A percentile compares a stretch with the other conserved stretches of the same genome.
Conservation (phyloP, 129 eudicot genomes). For the Daucus carota region DH1_v3.0 NC_030382.2:48405501-48406000, state of each 20-base stretch:
- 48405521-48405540: not conserved
- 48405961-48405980: constrained; percentile 98
- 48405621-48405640: constrained; percentile 90
- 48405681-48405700: constrained; percentile 95
- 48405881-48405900: constrained; percentile 94
- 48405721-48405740: not conserved
- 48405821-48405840: constrained; percentile 95
- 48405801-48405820: constrained; percentile 59
- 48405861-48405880: constrained; percentile 90
- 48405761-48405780: not conserved
- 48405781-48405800: not conserved
- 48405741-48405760: constrained; percentile 1
- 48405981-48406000: constrained; percentile 93
- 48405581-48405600: not conserved
- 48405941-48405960: constrained; percentile 96
- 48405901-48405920: constrained; percentile 98
- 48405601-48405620: not conserved
- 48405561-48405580: not conserved
- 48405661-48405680: constrained; percentile 81
- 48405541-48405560: not conserved
- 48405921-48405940: constrained; percentile 96
- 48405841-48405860: constrained; percentile 90
- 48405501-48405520: not conserved
- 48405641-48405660: constrained; percentile 71
- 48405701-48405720: constrained; percentile 87